phyloP scores from a whole-genome alignment of 257 asterid genomes.

The Primulina huaijiensis region DNA sequence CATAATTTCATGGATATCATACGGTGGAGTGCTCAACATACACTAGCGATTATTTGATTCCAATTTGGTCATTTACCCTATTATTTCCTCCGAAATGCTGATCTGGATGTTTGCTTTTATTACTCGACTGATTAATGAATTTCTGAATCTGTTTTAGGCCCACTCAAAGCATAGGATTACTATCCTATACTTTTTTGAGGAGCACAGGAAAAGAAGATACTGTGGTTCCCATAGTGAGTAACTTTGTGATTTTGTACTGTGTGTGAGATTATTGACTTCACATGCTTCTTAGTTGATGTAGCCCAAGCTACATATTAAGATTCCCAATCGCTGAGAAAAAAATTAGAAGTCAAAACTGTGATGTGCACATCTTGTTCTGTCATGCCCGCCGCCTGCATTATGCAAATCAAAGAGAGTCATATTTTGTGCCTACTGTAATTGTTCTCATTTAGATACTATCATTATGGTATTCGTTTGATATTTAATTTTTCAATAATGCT shows the following conservation, averaged over 20 bases:
- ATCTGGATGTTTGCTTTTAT: neutral
- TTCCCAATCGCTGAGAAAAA: neutral
- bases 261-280: conserved; percentile 6
- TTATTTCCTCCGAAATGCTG: no score
- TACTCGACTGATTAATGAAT: conserved; percentile 4
- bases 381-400: neutral
- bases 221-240: conserved; percentile 84
- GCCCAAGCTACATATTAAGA: neutral
- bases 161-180: conserved; percentile 80
- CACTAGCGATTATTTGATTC: neutral
- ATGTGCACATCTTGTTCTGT: neutral
- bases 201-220: conserved; percentile 85
- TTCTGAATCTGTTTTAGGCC: conserved; percentile 43
- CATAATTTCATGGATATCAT: neutral
- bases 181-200: conserved; percentile 78
- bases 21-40: neutral
- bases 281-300: neutral
- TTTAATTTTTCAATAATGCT: conserved; percentile 9
- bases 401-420: neutral
- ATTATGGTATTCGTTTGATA: neutral
- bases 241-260: neutral
- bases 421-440: conserved; percentile 13
- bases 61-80: no score
- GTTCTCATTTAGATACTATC: conserved; percentile 4
- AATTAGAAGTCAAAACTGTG: neutral